phyloP scores from a whole-genome alignment of 2,329 filamentous ascomycete species.

The Canariomyces notabilis region DNA sequence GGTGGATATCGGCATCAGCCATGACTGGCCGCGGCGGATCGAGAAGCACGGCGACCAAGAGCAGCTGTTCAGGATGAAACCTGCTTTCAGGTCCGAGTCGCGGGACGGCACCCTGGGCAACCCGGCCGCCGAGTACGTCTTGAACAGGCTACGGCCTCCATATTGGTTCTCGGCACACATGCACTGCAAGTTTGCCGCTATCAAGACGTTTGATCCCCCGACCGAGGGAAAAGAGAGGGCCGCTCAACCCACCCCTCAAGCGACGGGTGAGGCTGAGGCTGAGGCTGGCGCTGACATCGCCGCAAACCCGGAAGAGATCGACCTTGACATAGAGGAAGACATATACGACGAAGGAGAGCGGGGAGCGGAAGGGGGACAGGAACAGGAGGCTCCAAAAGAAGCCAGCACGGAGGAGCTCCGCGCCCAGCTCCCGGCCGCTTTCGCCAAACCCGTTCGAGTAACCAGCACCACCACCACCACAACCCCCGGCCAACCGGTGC shows the following conservation, averaged over 20 bases:
- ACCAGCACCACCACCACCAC: slow-evolving; percentile 29
- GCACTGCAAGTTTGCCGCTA: slow-evolving; percentile 79
- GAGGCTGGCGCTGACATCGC: too few relatives aligned
- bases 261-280: not conserved
- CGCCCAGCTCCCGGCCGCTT: slow-evolving; percentile 71
- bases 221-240: slow-evolving; percentile 39
- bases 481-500: slow-evolving; percentile 59
- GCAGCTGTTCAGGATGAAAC: slow-evolving; percentile 67
- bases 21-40: slow-evolving; percentile 88
- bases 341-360: slow-evolving; percentile 5
- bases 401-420: slow-evolving; percentile 50
- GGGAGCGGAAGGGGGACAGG: too few relatives aligned
- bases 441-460: slow-evolving; percentile 41
- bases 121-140: slow-evolving; percentile 69
- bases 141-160: slow-evolving; percentile 73
- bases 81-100: slow-evolving; percentile 71
- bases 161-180: slow-evolving; percentile 95
- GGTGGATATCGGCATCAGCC: slow-evolving; percentile 85
- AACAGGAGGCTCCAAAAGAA: not conserved
- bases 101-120: slow-evolving; percentile 71
- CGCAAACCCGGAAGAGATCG: slow-evolving; percentile 22
- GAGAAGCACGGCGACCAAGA: slow-evolving; percentile 70
- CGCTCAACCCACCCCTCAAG: not conserved
- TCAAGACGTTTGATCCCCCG: slow-evolving; percentile 47
- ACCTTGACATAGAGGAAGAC: slow-evolving; percentile 20